Evolutionary conservation across 2,329 filamentous ascomycete genomes (phyloP), one percentile per base, ranked within the genome.

Genomic region (Penicillium expansum): DNA sequence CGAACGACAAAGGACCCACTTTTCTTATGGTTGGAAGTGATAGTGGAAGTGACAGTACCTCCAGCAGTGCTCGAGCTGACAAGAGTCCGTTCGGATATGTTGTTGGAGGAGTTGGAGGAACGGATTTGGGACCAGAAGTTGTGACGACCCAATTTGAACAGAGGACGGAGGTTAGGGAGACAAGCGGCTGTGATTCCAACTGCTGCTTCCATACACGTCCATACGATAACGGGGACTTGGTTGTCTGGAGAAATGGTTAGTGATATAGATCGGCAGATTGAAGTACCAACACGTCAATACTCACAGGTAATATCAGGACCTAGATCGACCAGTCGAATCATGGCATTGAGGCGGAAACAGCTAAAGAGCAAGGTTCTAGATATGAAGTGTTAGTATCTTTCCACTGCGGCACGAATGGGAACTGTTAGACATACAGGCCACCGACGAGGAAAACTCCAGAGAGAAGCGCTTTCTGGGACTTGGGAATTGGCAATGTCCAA

Each of bases 141-240:
- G 3, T 55, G 50, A 3, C 55, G 35, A 29, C 60, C 51, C 14
- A 63, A 27, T 14, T 62, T 64, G 47, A 71, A 68, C 1, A 70
- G 52, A 2, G 69, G 69, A 20, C 65, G 56, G 6, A 71, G 57
- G 43, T 71, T 70, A 1, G 69, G 62, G 1, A 71, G 64, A 52
- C 69, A 71, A 29, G 69, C 69, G 1, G 67, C 68, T 8, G 62
- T 63, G 35, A 71, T 71, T 16, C 63, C 69, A 0, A 70, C 68
- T 0, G 67, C 66, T 1, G 67, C 64, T 52, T 71, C 69, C 20
- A 66, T 61, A 37, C 68, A 70, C 0, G 69, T 71, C 69, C 69
- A 71, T n/a, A 71, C 64, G 14, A 62, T 64, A 24, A 59, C 56
- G 7, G 65, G 64, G 30, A 67, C 62, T 69, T 71, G 67, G 41